These are phyloP conservation scores for Symbiodinium natans DNA, from an alignment of 73 alveolate species.

Conservation along the genomic window DNA sequence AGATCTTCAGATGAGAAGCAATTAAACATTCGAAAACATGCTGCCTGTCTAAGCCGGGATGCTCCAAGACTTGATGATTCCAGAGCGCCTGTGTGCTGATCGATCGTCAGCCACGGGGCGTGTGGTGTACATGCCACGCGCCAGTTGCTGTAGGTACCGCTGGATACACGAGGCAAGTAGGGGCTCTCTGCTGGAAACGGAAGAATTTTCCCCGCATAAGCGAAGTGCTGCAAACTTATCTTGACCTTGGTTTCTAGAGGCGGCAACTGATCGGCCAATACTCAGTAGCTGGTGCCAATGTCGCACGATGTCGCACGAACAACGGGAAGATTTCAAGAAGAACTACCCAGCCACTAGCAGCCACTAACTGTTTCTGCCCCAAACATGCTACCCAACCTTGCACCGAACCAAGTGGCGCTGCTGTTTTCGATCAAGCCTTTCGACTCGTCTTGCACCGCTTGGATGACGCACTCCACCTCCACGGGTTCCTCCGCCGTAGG, in stretches of 20 bases:
- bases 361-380: too few relatives aligned
- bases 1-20: not conserved
- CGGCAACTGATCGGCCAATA: not conserved
- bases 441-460: not conserved
- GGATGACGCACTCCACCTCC: not conserved
- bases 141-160: conserved; percentile 33
- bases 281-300: too few relatives aligned
- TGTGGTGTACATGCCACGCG: conserved; percentile 28
- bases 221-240: conserved; percentile 20
- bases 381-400: too few relatives aligned
- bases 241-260: not conserved
- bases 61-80: not conserved
- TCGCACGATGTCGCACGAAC: too few relatives aligned
- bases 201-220: not conserved
- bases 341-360: too few relatives aligned
- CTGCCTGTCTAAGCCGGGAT: not conserved
- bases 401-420: not conserved
- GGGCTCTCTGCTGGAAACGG: conserved; percentile 14
- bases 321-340: too few relatives aligned
- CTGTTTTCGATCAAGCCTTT: conserved; percentile 8
- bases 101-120: conserved; percentile 14
- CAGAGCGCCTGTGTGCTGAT: not conserved
- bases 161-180: not conserved
- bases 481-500: conserved; percentile 24
- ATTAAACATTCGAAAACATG: not conserved